phyloP scores from a whole-genome alignment of 192 early-diverging fungal species.

The Coemansia sp. region DNA sequence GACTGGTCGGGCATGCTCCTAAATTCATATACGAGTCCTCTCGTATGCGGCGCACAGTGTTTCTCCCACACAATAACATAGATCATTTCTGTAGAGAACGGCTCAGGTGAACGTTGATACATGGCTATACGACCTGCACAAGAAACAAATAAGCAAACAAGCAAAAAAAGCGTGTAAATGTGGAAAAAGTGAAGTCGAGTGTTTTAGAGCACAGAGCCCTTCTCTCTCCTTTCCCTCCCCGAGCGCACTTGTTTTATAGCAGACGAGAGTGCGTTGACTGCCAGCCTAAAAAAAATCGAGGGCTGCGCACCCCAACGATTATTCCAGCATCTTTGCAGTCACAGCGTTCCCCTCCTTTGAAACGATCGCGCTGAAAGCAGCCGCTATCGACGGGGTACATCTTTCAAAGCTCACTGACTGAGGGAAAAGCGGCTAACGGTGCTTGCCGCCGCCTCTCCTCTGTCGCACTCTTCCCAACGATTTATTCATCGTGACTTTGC shows the following conservation, averaged over 20 bases:
- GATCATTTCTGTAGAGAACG: background rate
- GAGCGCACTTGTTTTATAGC: background rate
- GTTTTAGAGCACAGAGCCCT: no score
- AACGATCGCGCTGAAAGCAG: background rate
- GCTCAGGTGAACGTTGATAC: background rate
- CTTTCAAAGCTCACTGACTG: background rate
- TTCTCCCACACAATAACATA: slow-evolving; percentile 3
- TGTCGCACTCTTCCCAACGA: no score
- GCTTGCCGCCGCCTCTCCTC: no score
- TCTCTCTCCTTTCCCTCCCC: background rate
- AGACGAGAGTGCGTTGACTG: background rate
- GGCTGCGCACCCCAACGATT: slow-evolving; percentile 1
- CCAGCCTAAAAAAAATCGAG: background rate
- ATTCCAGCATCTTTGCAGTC: background rate
- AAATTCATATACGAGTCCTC: background rate
- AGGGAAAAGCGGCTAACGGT: background rate
- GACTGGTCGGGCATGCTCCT: background rate
- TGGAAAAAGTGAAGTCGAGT: background rate
- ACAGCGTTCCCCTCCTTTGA: background rate
- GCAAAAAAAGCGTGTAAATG: background rate
- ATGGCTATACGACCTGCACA: background rate
- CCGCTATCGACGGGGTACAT: background rate
- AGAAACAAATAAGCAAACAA: background rate
- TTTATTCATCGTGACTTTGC: background rate
- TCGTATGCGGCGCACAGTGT: background rate